These are phyloP conservation scores for Ailanthus altissimus DNA, from an alignment of 345 rosid species.

Conservation along the genomic window DNA sequence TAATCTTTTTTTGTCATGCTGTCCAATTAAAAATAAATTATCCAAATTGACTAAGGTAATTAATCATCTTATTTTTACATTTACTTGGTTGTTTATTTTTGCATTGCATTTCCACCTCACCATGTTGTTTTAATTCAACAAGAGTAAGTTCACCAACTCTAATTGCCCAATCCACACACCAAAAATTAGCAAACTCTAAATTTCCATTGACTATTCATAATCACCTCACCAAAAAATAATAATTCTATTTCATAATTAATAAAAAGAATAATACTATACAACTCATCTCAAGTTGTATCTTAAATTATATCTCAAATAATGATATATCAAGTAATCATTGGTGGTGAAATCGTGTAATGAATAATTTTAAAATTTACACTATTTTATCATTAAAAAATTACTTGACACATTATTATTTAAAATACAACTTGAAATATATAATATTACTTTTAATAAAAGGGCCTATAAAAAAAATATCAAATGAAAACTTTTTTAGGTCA, in stretches of 20 bases:
- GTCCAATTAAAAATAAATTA: not conserved
- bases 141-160: slow-evolving; percentile 8
- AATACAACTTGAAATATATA: too few relatives aligned
- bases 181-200: slow-evolving; percentile 1
- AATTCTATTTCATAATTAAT: not conserved
- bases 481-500: not conserved
- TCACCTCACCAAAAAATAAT: slow-evolving; percentile 1
- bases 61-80: not conserved
- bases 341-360: too few relatives aligned
- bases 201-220: not conserved
- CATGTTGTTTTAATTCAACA: not conserved
- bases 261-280: too few relatives aligned
- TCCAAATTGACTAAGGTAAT: not conserved
- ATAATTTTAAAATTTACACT: too few relatives aligned
- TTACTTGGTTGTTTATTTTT: not conserved
- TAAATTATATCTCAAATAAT: too few relatives aligned
- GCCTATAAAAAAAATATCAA: too few relatives aligned
- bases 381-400: too few relatives aligned
- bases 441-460: too few relatives aligned
- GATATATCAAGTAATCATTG: too few relatives aligned
- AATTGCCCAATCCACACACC: not conserved
- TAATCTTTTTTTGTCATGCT: not conserved
- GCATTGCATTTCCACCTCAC: not conserved
- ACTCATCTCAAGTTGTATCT: too few relatives aligned
- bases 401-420: too few relatives aligned